Percentiles rank a stretch among this genome's conserved stretches.
Conservation (phyloP, 148 eudicot genomes). For the Silene latifolia region DNA sequence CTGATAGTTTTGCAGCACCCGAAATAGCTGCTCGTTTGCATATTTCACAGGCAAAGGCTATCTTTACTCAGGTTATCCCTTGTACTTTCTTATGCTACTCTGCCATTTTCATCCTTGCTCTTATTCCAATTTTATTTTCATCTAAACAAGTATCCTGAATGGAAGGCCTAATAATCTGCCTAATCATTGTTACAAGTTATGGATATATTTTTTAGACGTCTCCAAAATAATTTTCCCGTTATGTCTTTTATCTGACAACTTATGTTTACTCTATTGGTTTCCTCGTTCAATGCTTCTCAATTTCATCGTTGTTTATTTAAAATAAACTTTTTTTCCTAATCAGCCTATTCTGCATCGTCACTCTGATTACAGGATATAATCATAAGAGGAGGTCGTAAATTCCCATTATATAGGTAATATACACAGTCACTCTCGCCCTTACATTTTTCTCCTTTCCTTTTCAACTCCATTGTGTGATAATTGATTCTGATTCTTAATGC, state of each 20-base stretch:
- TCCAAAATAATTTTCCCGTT: no score
- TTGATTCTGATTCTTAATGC: background rate
- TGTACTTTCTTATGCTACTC: background rate
- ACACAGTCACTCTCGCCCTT: background rate
- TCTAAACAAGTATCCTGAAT: background rate
- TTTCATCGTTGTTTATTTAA: background rate
- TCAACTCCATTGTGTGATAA: conserved; percentile 5
- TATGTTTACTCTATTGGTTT: background rate
- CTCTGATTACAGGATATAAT: conserved; percentile 61
- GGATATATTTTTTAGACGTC: background rate
- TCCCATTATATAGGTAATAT: conserved; percentile 82
- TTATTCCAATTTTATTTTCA: background rate
- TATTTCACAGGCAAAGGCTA: conserved; percentile 72
- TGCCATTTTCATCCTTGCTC: background rate
- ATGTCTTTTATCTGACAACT: background rate
- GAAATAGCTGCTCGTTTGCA: conserved; percentile 87
- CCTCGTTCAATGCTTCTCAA: background rate
- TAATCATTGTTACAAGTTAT: background rate
- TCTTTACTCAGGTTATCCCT: conserved; percentile 78
- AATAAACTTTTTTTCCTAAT: background rate
- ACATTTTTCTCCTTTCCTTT: background rate
- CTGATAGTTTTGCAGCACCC: conserved; percentile 88
- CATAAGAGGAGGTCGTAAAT: conserved; percentile 72
- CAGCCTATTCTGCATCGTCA: conserved; percentile 17
- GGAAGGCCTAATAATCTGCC: background rate